Evolutionary conservation across 2,329 filamentous ascomycete genomes (phyloP), one percentile per base, ranked within the genome.

Genomic region (Exophiala lecanii-corni): DNA sequence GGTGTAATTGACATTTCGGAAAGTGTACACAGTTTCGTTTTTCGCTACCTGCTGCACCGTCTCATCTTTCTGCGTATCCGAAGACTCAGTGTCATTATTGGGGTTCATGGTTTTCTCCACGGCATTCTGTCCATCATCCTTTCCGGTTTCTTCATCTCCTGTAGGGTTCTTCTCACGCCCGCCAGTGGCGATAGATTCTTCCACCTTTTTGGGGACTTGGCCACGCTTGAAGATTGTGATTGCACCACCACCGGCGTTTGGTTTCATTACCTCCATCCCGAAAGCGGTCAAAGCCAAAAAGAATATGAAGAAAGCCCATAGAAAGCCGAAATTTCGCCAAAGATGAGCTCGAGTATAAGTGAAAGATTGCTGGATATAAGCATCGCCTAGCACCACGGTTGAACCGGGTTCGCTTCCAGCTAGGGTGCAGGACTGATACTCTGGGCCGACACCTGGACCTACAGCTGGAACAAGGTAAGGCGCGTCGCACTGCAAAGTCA

Each of bases 1-100:
- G 38, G 59, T 76, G 60, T 95, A 95, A 58, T 82, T 86, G 47
- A 96, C 79, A 51, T 85, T 73, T 60, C 91, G 85, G 84, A 88
- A 95, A 0, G 89, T 94, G 47, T 94, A 73, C n/a, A 88, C 71
- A 25, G 81, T 78, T 37, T 83, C 78, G 47, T 82, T 82, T 56
- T 76, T 78, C 2, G 76, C 76, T 10, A 84, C 73, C 2, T 70
- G 70, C 23, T 72, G 62, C 32, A 71, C 60, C 0, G 55, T 28
- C 3, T 46, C 34, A 17, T 47, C 41, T 23, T 41, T 53, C 31
- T 57, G 63, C 39, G 65, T 58, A 28, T 59, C 45, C 15, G 47
- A 51, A 33, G 55, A 49, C 15, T 55, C 58, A 12, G 55, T 58
- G 18, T 58, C 53, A 41, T 19, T 57, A 41, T 9, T 53, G 45